Percentiles rank a stretch among this genome's conserved stretches.
These are phyloP conservation scores for Botryotinia calthae DNA, from an alignment of 2,329 filamentous ascomycete species.

Conservation along the genomic window DNA sequence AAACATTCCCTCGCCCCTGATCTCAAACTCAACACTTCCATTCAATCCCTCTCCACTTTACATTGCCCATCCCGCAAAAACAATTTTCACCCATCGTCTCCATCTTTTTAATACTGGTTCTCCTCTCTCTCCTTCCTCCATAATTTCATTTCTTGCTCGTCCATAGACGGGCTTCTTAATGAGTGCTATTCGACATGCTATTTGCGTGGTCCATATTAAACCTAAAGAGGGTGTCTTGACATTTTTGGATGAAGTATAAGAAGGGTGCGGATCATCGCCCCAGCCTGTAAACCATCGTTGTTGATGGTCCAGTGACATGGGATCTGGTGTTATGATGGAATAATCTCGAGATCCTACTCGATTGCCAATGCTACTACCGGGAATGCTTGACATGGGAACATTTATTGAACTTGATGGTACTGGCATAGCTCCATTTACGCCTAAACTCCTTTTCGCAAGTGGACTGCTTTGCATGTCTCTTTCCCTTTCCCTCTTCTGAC, in stretches of 20 bases:
- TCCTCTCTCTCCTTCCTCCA: conserved; percentile 43
- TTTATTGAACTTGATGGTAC: conserved; percentile 33
- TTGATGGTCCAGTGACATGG: conserved; percentile 79
- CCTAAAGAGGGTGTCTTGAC: conserved; percentile 85
- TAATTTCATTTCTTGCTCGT: conserved; percentile 37
- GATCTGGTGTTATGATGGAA: conserved; percentile 44
- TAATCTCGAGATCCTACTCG: conserved; percentile 2
- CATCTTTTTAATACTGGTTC: conserved; percentile 56
- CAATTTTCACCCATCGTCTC: conserved; percentile 80
- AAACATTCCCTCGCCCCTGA: conserved; percentile 63
- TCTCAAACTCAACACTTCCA: conserved; percentile 68
- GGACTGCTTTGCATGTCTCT: conserved; percentile 31
- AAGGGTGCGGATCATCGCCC: conserved; percentile 63
- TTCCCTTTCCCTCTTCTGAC: neutral
- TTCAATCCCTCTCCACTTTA: conserved; percentile 49
- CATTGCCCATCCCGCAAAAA: conserved; percentile 77
- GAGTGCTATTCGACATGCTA: conserved; percentile 77
- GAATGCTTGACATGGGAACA: conserved; percentile 29
- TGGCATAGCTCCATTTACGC: neutral
- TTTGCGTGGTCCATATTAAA: conserved; percentile 87
- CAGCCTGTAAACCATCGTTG: conserved; percentile 95
- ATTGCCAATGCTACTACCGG: neutral
- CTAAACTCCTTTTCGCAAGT: conserved; percentile 8
- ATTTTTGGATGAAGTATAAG: conserved; percentile 38
- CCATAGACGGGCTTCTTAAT: conserved; percentile 63